Evolutionary conservation across 1,139 yeast species (phyloP).

Genomic region (Yamadazyma epiphylla): DNA sequence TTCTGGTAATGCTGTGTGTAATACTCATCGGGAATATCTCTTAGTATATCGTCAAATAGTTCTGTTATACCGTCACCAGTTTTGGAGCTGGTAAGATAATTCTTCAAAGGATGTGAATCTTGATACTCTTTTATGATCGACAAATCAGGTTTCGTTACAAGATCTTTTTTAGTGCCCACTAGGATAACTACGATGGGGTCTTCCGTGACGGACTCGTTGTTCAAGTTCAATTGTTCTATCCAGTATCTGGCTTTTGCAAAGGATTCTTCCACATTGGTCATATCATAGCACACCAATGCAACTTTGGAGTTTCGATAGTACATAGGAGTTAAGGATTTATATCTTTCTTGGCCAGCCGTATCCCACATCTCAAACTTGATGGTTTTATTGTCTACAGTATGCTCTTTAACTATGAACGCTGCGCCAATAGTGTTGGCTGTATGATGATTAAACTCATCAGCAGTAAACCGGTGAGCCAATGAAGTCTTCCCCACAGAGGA

Average conservation of each 20-base stretch:
- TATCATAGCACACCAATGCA: constrained; percentile 40
- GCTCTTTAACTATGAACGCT: constrained; percentile 42
- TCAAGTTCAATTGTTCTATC: constrained; percentile 38
- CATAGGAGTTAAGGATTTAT: constrained; percentile 47
- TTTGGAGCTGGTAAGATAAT: constrained; percentile 45
- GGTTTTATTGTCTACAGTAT: constrained; percentile 13
- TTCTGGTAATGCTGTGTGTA: constrained; percentile 16
- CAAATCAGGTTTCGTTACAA: constrained; percentile 8
- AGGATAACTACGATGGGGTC: constrained; percentile 20
- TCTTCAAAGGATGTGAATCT: constrained; percentile 9
- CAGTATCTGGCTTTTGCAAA: constrained; percentile 41
- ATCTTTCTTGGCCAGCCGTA: constrained; percentile 52
- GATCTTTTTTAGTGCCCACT: constrained; percentile 35
- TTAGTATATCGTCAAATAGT: constrained; percentile 39
- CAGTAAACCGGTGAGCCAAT: constrained; percentile 40
- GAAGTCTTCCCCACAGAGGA: constrained; percentile 48
- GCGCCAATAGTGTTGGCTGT: constrained; percentile 49
- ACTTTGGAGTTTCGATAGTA: constrained; percentile 43
- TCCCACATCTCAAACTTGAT: constrained; percentile 48
- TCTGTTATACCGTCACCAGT: constrained; percentile 40
- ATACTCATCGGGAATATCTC: constrained; percentile 37
- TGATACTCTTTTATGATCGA: constrained; percentile 9
- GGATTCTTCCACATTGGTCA: constrained; percentile 28
- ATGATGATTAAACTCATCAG: constrained; percentile 31
- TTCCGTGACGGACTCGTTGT: constrained; percentile 17